These are phyloP conservation scores for Cadophora sp. DNA, from an alignment of 2,329 filamentous ascomycete species.

Conservation along the genomic window DNA sequence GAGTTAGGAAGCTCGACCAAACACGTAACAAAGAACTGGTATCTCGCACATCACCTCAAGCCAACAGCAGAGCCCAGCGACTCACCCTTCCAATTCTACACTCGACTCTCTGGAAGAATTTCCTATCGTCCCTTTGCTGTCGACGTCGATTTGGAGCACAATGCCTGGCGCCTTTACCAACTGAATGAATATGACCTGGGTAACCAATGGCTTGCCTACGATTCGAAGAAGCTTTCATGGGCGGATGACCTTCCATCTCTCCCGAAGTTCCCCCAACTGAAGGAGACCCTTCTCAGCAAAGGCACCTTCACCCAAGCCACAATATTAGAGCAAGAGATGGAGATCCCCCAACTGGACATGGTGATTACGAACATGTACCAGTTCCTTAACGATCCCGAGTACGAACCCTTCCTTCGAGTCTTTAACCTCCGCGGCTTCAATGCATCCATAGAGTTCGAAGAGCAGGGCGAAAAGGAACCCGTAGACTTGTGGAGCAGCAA, in stretches of 20 bases:
- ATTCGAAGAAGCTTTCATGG: neutral
- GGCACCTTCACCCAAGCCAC: constrained; percentile 23
- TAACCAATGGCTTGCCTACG: constrained; percentile 24
- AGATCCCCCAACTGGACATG: constrained; percentile 24
- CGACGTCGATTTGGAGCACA: constrained; percentile 28
- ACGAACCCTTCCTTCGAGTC: constrained; percentile 32
- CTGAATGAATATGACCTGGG: constrained; percentile 20
- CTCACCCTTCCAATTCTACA: constrained; percentile 26
- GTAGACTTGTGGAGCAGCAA: constrained; percentile 20
- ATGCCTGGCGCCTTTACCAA: constrained; percentile 22
- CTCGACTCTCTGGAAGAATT: constrained; percentile 20
- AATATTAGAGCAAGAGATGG: constrained; percentile 1
- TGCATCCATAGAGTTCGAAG: neutral
- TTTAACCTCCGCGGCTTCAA: constrained; percentile 3
- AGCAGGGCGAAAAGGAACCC: neutral
- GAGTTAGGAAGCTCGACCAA: neutral
- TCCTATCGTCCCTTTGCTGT: constrained; percentile 9
- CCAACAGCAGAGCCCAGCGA: neutral
- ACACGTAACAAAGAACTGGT: neutral
- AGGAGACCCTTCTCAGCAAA: neutral
- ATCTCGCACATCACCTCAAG: constrained; percentile 21
- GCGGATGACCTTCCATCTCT: too few species aligned
- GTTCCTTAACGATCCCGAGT: constrained; percentile 15
- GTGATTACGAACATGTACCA: constrained; percentile 22
- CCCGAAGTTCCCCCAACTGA: neutral